Conservation (phyloP, 345 rosid genomes). For the Arabis alpina region DNA sequence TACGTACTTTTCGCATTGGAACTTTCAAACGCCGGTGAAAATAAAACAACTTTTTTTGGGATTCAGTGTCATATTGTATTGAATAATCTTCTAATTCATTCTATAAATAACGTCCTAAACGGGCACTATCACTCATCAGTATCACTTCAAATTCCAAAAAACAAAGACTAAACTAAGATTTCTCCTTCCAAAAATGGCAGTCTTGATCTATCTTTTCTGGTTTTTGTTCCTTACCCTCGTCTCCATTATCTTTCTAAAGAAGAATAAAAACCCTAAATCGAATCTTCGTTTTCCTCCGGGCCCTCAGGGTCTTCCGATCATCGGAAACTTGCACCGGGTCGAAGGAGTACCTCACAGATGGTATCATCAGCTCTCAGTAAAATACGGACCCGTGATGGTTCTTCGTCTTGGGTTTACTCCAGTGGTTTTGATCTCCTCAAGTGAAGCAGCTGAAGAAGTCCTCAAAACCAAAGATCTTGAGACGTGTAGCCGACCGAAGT, state of each 20-base stretch:
- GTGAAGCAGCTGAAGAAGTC: constrained; percentile 44
- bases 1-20: too few relatives aligned
- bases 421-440: constrained; percentile 46
- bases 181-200: not conserved
- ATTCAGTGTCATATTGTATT: not conserved
- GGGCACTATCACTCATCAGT: not conserved
- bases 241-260: constrained; percentile 1
- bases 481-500: constrained; percentile 43
- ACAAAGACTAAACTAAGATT: too few relatives aligned
- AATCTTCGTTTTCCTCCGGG: constrained; percentile 17
- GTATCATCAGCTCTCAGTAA: constrained; percentile 47
- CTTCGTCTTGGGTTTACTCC: constrained; percentile 41
- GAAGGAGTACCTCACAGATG: constrained; percentile 12
- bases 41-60: too few relatives aligned
- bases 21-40: too few relatives aligned
- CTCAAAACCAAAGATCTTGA: constrained; percentile 47
- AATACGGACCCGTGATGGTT: constrained; percentile 51
- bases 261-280: not conserved
- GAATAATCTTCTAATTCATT: not conserved
- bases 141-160: not conserved
- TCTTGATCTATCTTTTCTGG: constrained; percentile 2
- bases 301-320: constrained; percentile 10
- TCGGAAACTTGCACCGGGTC: constrained; percentile 15
- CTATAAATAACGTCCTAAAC: not conserved
- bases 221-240: not conserved